Base-by-base conservation (phyloP, 176 grass and related monocot species). In the Oryza glaberrima region DNA sequence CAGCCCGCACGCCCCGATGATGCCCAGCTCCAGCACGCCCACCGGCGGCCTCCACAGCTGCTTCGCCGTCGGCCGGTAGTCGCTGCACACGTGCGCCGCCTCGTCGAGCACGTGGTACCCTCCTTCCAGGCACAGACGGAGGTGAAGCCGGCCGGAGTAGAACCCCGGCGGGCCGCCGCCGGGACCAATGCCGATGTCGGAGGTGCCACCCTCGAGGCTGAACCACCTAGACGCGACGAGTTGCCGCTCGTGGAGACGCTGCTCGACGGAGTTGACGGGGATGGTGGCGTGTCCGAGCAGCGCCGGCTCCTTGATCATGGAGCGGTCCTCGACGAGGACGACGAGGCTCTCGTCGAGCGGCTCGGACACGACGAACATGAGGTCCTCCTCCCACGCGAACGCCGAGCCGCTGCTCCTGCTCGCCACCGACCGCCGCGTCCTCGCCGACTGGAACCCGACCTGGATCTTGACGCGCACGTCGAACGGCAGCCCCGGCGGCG, bases 51-150 rank as follows among this genome's bases (percentile, higher is more conserved):
- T 94, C 93, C 96, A 99, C 67, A 99, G 83, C 90, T 96, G 91
- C 84, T 96, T 98, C 75, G 96, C 96, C 34, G 96, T 99, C 56
- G 96, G 93, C 67, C 91, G 83, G 91, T 92, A 99, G 87, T 99
- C 96, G 75, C 96, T 99, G 87, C 96, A 99, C 63, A 99, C 85
- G 81, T 99, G 96, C 36, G 93, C 93, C 17, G 96, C 96, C 87
- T 99, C 96, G 77, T 99, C 96, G 14, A 99, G 88, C 52, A 99
- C 93, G 45, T 99, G 96, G 85, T 94, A 99, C 20, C 96, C 93
- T 1, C 96, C 96, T 73, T 99, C 96, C 28, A 94, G 79, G 64
- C 86, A 96, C 0, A 99, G 63, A 5, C 96, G 90, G 38, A 99
- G 90, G 77, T 99, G 94, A 66, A 99, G 60, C 51, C 96, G 90